Evolutionary conservation across 257 asterid genomes (phyloP).

Genomic region (Agastache rugosa): DNA sequence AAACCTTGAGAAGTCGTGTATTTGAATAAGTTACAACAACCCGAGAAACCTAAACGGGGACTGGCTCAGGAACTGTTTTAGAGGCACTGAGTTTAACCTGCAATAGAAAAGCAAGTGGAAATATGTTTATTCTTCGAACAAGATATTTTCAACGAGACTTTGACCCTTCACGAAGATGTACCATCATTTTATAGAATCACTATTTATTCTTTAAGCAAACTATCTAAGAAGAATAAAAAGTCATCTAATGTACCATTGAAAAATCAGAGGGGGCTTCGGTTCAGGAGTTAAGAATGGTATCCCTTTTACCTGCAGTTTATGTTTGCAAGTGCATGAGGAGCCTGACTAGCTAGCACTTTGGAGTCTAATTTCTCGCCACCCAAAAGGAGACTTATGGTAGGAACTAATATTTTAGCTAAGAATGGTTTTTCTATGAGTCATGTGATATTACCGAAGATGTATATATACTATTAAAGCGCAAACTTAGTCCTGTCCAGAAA

Average conservation of each 20-base stretch:
- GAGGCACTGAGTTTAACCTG: constrained; percentile 75
- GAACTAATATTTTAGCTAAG: constrained; percentile 13
- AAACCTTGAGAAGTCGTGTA: constrained; percentile 21
- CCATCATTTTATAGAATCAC: constrained; percentile 13
- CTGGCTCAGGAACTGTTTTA: constrained; percentile 65
- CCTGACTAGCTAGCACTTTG: constrained; percentile 38
- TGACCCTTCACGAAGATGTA: constrained; percentile 26
- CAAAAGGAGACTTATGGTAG: constrained; percentile 26
- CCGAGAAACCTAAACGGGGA: constrained; percentile 55
- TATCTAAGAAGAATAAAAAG: constrained; percentile 27
- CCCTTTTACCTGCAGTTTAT: constrained; percentile 56
- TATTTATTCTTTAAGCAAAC: constrained; percentile 32
- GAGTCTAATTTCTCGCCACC: constrained; percentile 31
- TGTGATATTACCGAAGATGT: constrained; percentile 10
- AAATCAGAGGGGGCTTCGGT: constrained; percentile 65
- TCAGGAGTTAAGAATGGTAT: constrained; percentile 66
- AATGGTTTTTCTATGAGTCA: background rate
- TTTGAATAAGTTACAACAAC: constrained; percentile 26
- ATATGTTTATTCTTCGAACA: constrained; percentile 15
- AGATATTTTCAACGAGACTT: background rate
- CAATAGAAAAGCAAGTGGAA: constrained; percentile 32
- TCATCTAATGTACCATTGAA: constrained; percentile 65
- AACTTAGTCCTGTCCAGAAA: background rate
- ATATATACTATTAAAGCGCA: background rate
- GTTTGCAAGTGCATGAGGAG: constrained; percentile 47